phyloP scores from a whole-genome alignment of 148 eudicot genomes.

The Limonium bicolor region DNA sequence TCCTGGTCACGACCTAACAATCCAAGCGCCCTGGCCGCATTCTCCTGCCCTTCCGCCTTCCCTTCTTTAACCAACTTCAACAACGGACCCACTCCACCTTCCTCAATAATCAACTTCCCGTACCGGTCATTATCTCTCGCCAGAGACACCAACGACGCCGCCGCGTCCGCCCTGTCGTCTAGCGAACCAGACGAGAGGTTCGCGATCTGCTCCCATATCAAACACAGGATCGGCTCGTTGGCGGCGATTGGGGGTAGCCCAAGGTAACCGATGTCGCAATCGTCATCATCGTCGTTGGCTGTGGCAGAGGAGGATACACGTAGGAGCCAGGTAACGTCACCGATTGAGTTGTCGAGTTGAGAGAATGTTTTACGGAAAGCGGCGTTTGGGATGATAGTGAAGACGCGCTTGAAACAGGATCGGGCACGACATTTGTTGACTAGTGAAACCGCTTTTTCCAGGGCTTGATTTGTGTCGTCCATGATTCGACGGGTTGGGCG shows the following conservation, averaged over 20 bases:
- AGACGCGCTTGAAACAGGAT: conserved; percentile 35
- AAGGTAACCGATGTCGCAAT: conserved; percentile 40
- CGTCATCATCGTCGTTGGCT: conserved; percentile 46
- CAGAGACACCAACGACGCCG: conserved; percentile 51
- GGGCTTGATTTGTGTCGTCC: conserved; percentile 54
- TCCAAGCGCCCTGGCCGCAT: conserved; percentile 67
- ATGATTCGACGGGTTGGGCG: conserved; percentile 76
- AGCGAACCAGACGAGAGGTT: conserved; percentile 40
- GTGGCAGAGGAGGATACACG: too few species aligned
- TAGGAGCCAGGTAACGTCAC: conserved; percentile 72
- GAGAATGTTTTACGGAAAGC: conserved; percentile 37
- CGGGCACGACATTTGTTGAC: conserved; percentile 41
- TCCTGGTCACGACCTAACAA: conserved; percentile 58
- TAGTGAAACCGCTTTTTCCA: conserved; percentile 47
- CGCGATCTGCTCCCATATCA: conserved; percentile 84
- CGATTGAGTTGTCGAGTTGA: conserved; percentile 64
- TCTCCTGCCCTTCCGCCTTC: conserved; percentile 56
- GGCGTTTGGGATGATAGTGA: conserved; percentile 57
- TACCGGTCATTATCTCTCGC: conserved; percentile 76
- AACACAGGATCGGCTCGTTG: conserved; percentile 70
- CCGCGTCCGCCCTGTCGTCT: conserved; percentile 60
- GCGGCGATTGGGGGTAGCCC: conserved; percentile 83
- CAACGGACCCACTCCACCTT: conserved; percentile 64
- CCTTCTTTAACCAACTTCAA: conserved; percentile 69
- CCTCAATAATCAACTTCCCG: conserved; percentile 57